phyloP scores from a whole-genome alignment of 345 rosid species.

The Cochlearia excelsa region DNA sequence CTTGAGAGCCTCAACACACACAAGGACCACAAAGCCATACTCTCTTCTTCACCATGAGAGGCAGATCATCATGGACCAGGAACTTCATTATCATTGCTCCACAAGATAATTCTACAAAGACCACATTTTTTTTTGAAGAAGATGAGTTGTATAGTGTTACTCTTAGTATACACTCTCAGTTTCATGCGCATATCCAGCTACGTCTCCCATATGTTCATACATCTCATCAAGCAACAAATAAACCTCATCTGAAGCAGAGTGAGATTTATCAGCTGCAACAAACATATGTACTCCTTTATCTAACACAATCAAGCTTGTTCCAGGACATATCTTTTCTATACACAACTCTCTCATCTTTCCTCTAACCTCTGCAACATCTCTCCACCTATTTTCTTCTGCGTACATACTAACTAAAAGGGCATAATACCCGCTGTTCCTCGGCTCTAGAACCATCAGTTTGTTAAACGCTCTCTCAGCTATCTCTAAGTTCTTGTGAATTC shows the following conservation, averaged over 20 bases:
- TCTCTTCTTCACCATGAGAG: too few species aligned
- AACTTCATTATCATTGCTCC: too few species aligned
- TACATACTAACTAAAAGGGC: conserved; percentile 58
- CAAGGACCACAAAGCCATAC: too few species aligned
- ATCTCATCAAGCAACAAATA: conserved; percentile 48
- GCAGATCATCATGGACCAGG: too few species aligned
- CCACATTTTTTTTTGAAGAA: too few species aligned
- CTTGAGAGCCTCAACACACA: too few species aligned
- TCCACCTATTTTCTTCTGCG: conserved; percentile 66
- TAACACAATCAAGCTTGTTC: conserved; percentile 68
- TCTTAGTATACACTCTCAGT: conserved; percentile 24
- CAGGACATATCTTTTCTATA: conserved; percentile 56
- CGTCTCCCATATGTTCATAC: conserved; percentile 47
- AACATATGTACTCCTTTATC: conserved; percentile 48
- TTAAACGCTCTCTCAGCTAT: conserved; percentile 53
- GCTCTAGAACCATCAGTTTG: conserved; percentile 59
- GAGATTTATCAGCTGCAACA: conserved; percentile 63
- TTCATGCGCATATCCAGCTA: conserved; percentile 31
- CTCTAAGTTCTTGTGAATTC: conserved; percentile 57
- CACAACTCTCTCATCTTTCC: conserved; percentile 54
- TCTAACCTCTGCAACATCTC: conserved; percentile 56
- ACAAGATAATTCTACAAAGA: too few species aligned
- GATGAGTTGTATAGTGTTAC: background rate
- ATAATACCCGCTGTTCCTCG: conserved; percentile 55
- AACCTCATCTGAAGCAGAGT: conserved; percentile 45